A percentile compares a stretch with the other conserved stretches of the same genome.
Conservation (phyloP, 2,329 filamentous ascomycete species). For the Ramichloridium luteum region DNA sequence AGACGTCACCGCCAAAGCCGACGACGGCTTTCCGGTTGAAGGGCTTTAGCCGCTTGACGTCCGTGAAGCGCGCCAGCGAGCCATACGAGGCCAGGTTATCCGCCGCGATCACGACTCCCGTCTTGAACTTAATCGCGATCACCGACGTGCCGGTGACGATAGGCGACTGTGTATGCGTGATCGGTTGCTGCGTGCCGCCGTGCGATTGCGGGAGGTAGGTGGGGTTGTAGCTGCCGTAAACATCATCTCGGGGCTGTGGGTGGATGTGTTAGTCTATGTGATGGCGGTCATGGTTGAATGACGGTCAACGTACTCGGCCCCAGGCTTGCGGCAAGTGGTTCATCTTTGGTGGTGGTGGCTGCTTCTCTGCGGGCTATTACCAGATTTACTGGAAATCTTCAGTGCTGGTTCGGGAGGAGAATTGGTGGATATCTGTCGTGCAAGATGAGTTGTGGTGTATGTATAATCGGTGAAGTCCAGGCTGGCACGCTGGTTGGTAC, state of each 20-base stretch:
- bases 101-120: conserved; percentile 89
- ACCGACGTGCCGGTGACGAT: conserved; percentile 96
- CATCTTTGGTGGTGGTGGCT: too few species aligned
- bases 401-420: too few species aligned
- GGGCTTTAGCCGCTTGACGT: conserved; percentile 85
- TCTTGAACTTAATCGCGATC: conserved; percentile 86
- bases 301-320: conserved; percentile 44
- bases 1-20: conserved; percentile 93
- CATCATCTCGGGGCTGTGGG: conserved; percentile 79
- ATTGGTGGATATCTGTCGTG: too few species aligned
- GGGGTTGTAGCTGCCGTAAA: conserved; percentile 86
- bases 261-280: conserved; percentile 21
- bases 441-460: too few species aligned
- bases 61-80: conserved; percentile 85
- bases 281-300: conserved; percentile 17
- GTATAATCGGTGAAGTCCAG: too few species aligned
- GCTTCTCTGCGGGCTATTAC: too few species aligned
- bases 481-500: too few species aligned
- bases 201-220: conserved; percentile 63
- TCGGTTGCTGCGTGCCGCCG: conserved; percentile 40
- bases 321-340: conserved; percentile 55
- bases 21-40: conserved; percentile 77
- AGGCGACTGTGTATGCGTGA: conserved; percentile 79
- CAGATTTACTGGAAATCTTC: too few species aligned
- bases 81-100: conserved; percentile 98